Conservation (phyloP, 176 grass and related monocot species). For the Dendrocalamus sinicus region DNA sequence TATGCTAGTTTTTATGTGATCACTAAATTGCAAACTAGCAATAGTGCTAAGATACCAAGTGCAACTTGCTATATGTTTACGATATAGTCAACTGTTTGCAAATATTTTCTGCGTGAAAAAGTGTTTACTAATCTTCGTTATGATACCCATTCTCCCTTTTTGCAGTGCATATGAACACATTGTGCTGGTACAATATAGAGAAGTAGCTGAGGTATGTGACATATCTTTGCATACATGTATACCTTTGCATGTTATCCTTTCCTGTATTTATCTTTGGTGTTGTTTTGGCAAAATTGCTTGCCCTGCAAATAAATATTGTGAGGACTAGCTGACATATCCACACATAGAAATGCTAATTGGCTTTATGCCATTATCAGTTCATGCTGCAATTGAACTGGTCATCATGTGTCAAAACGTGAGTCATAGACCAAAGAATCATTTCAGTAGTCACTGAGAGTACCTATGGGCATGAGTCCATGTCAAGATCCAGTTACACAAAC, state of each 20-base stretch:
- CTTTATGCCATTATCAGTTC: neutral
- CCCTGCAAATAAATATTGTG: conserved; percentile 22
- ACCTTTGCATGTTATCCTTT: conserved; percentile 31
- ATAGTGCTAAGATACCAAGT: conserved; percentile 28
- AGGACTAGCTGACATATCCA: conserved; percentile 1
- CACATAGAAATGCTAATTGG: neutral
- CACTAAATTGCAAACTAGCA: conserved; percentile 12
- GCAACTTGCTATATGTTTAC: neutral
- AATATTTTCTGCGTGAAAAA: conserved; percentile 29
- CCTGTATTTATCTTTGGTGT: conserved; percentile 23
- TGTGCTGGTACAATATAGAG: conserved; percentile 94
- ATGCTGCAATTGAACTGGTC: neutral
- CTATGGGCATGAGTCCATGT: neutral
- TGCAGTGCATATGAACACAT: conserved; percentile 90
- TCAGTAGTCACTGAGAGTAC: neutral
- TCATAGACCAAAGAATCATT: conserved; percentile 6
- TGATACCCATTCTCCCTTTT: conserved; percentile 36
- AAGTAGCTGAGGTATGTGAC: conserved; percentile 84
- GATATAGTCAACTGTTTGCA: conserved; percentile 14
- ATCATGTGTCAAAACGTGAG: conserved; percentile 16
- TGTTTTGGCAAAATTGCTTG: conserved; percentile 24
- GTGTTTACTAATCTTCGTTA: conserved; percentile 30
- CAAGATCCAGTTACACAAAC: conserved; percentile 15
- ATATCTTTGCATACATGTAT: conserved; percentile 30
- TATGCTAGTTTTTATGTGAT: conserved; percentile 6